phyloP scores from a whole-genome alignment of 495 filamentous ascomycete species.

The Hyaloscypha finlandica region DNA sequence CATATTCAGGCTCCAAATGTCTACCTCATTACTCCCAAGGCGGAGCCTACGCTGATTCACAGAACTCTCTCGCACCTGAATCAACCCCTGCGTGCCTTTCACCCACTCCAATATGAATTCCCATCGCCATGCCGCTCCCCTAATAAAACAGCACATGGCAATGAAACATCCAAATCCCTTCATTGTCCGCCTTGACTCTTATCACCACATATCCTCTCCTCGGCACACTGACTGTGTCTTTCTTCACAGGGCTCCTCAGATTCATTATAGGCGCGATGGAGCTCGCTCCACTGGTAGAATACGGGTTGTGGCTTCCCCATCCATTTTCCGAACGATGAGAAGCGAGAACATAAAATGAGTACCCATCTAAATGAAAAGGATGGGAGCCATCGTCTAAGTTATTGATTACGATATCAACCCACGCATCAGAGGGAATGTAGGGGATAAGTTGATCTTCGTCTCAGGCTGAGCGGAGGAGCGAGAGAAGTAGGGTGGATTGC shows the following conservation, averaged over 20 bases:
- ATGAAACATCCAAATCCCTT: constrained; percentile 79
- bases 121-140: constrained; percentile 68
- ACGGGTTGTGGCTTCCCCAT: constrained; percentile 31
- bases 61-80: not conserved
- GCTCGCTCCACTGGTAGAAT: constrained; percentile 36
- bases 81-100: constrained; percentile 7
- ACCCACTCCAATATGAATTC: constrained; percentile 40
- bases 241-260: constrained; percentile 47
- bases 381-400: constrained; percentile 67
- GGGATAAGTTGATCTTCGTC: constrained; percentile 44
- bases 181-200: constrained; percentile 64
- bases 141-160: constrained; percentile 86
- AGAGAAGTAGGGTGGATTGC: constrained; percentile 36
- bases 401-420: constrained; percentile 78
- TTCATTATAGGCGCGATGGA: constrained; percentile 37
- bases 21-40: too few species aligned
- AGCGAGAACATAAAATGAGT: constrained; percentile 73
- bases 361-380: constrained; percentile 66
- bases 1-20: too few species aligned
- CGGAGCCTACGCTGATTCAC: not conserved
- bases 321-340: constrained; percentile 39
- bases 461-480: constrained; percentile 41
- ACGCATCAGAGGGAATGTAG: constrained; percentile 7
- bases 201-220: constrained; percentile 60
- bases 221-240: constrained; percentile 58